Evolutionary conservation across 2,329 filamentous ascomycete species (phyloP).

Genomic region (Verticillium isaacii): DNA sequence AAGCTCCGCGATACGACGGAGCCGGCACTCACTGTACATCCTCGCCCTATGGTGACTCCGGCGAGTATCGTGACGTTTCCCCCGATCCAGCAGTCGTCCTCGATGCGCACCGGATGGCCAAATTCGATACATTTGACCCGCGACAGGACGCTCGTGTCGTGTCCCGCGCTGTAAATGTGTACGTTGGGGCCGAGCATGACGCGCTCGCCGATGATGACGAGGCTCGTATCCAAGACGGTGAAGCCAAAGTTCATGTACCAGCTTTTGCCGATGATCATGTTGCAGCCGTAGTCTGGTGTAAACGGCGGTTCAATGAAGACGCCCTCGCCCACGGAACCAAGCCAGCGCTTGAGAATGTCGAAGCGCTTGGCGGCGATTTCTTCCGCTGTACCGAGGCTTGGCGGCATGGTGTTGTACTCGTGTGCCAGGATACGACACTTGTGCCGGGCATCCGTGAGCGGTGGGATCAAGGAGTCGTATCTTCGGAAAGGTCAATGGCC

Average conservation of each 20-base stretch:
- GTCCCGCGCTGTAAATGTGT: constrained; percentile 45
- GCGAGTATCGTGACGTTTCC: constrained; percentile 37
- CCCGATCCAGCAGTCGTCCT: constrained; percentile 42
- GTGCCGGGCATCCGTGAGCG: constrained; percentile 39
- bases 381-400: constrained; percentile 24
- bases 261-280: constrained; percentile 50
- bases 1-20: constrained; percentile 33
- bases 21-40: constrained; percentile 32
- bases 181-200: constrained; percentile 49
- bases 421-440: constrained; percentile 43
- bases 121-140: constrained; percentile 43
- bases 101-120: constrained; percentile 40
- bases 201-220: constrained; percentile 46
- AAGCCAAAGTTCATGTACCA: constrained; percentile 54
- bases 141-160: constrained; percentile 43
- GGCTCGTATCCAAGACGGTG: constrained; percentile 45
- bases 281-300: constrained; percentile 57
- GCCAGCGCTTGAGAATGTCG: constrained; percentile 36
- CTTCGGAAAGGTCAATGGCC: constrained; percentile 18
- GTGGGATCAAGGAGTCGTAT: constrained; percentile 39
- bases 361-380: constrained; percentile 23
- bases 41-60: constrained; percentile 33
- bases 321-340: constrained; percentile 41
- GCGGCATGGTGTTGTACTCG: constrained; percentile 45
- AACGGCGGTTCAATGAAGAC: constrained; percentile 53